Conservation (phyloP, 768 basidiomycete genomes). For the Phylloporus sp. region DNA sequence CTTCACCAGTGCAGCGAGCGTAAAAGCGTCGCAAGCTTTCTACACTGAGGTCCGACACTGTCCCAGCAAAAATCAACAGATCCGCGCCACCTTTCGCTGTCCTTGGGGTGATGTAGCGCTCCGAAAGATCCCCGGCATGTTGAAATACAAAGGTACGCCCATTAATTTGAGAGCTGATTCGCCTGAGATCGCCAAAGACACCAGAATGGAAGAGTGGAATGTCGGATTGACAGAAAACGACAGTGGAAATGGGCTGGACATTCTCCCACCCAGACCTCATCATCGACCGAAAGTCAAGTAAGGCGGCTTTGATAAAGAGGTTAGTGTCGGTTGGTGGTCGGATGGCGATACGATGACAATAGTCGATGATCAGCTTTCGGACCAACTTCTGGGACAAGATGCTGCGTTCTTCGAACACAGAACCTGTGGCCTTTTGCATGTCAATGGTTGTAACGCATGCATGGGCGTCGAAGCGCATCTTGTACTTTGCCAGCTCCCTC, state of each 20-base stretch:
- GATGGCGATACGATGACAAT: constrained; percentile 13
- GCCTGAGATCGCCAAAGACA: constrained; percentile 17
- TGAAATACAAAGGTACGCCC: constrained; percentile 24
- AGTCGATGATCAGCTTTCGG: constrained; percentile 18
- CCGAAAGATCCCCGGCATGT: constrained; percentile 13
- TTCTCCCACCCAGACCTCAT: constrained; percentile 25
- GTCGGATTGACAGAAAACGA: constrained; percentile 20
- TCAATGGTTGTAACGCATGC: constrained; percentile 40
- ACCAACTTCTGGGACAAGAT: constrained; percentile 20
- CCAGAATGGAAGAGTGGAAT: constrained; percentile 6
- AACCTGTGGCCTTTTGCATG: constrained; percentile 8
- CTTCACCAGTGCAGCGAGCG: constrained; percentile 16
- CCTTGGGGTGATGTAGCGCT: constrained; percentile 14
- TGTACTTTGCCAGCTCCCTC: constrained; percentile 25
- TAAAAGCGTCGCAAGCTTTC: constrained; percentile 14
- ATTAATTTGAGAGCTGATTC: constrained; percentile 18
- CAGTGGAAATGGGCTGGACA: constrained; percentile 10
- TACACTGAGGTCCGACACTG: constrained; percentile 6
- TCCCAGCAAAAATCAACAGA: constrained; percentile 21
- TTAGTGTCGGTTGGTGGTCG: constrained; percentile 20
- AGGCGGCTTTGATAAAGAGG: constrained; percentile 24
- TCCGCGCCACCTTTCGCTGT: constrained; percentile 23
- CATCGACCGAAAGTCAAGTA: constrained; percentile 25
- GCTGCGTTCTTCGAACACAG: constrained; percentile 18
- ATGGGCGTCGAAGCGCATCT: constrained; percentile 37